phyloP scores from a whole-genome alignment of 2,329 filamentous ascomycete species.

The Lecanicillium sp. region DNA sequence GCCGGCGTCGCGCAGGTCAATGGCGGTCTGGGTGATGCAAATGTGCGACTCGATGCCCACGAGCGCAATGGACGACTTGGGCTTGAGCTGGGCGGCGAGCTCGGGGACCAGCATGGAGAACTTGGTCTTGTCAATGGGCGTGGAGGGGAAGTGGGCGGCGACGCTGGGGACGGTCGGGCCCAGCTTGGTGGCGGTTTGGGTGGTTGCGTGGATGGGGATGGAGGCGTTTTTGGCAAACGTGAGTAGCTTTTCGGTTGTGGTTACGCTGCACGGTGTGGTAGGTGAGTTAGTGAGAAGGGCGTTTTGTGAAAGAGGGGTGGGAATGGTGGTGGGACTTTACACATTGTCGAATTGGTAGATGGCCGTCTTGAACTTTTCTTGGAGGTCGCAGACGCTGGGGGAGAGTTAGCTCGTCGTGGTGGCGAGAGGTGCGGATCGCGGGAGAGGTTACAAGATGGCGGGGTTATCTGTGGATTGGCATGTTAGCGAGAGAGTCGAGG shows the following conservation, averaged over 20 bases:
- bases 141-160: conserved; percentile 41
- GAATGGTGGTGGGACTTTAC: conserved; percentile 37
- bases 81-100: conserved; percentile 35
- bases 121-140: conserved; percentile 72
- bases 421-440: not conserved
- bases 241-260: conserved; percentile 62
- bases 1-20: conserved; percentile 69
- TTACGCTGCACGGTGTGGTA: conserved; percentile 38
- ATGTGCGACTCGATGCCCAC: conserved; percentile 93
- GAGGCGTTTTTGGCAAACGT: conserved; percentile 55
- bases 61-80: conserved; percentile 57
- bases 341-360: conserved; percentile 84
- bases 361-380: conserved; percentile 80
- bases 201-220: conserved; percentile 79
- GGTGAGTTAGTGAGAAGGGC: conserved; percentile 2
- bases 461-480: conserved; percentile 31
- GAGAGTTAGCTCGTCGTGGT: not conserved
- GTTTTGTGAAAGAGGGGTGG: not conserved
- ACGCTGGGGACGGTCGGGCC: conserved; percentile 75
- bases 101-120: conserved; percentile 83
- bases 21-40: conserved; percentile 85
- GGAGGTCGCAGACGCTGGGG: conserved; percentile 80
- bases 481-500: not conserved
- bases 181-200: conserved; percentile 71
- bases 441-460: conserved; percentile 39